phyloP scores from a whole-genome alignment of 2,329 filamentous ascomycete species.

The Xenoacremonium recifei region DNA sequence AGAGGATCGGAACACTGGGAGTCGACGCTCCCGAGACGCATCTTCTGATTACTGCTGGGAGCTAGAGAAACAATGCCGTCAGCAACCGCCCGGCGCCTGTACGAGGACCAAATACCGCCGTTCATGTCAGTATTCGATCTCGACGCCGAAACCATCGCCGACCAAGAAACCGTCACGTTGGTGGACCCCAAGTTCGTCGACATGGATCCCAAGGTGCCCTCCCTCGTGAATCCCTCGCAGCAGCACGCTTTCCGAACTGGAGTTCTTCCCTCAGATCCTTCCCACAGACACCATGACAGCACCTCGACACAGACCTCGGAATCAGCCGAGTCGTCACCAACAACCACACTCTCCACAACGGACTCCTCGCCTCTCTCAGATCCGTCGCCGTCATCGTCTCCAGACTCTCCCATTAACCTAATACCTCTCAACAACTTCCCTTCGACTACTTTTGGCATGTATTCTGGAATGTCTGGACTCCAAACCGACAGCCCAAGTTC shows the following conservation, averaged over 20 bases:
- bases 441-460: slow-evolving; percentile 53
- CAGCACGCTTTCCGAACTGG: slow-evolving; percentile 38
- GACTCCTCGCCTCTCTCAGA: slow-evolving; percentile 90
- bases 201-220: slow-evolving; percentile 40
- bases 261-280: slow-evolving; percentile 43
- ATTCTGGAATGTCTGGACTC: slow-evolving; percentile 21
- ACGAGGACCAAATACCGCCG: slow-evolving; percentile 70
- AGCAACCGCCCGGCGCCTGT: slow-evolving; percentile 58
- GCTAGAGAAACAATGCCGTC: slow-evolving; percentile 63
- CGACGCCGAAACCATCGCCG: slow-evolving; percentile 55
- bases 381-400: slow-evolving; percentile 86
- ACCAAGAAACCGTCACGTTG: slow-evolving; percentile 52
- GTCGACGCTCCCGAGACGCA: not conserved
- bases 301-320: slow-evolving; percentile 76
- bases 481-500: too few species aligned
- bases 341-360: slow-evolving; percentile 87
- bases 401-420: slow-evolving; percentile 80
- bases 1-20: not conserved
- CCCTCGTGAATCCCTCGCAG: slow-evolving; percentile 35
- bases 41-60: too few species aligned
- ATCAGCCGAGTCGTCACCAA: slow-evolving; percentile 92
- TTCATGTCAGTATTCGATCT: slow-evolving; percentile 76
- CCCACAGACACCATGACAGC: slow-evolving; percentile 72
- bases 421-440: slow-evolving; percentile 69
- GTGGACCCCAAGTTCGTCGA: slow-evolving; percentile 53